Conservation (phyloP, 257 asterid species). For the Solanum ossicruentum region DNA sequence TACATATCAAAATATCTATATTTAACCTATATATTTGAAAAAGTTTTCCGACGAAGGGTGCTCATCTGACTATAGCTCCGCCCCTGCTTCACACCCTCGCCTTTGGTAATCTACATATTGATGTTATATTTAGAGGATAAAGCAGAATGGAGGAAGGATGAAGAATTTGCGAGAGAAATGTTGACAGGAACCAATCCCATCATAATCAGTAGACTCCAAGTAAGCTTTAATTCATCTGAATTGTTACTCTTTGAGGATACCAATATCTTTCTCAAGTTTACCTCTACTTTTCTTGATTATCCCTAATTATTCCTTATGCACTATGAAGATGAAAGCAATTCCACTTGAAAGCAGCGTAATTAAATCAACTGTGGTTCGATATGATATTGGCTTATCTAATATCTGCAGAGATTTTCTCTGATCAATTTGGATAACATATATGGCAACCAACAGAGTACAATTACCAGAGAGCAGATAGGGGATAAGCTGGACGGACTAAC, state of each 20-base stretch:
- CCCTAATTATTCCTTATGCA: neutral
- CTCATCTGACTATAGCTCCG: no score
- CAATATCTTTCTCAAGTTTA: neutral
- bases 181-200: conserved; percentile 30
- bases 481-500: conserved; percentile 29
- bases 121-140: conserved; percentile 24
- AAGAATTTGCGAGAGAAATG: conserved; percentile 48
- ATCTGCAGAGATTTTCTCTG: conserved; percentile 28
- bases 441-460: conserved; percentile 49
- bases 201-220: conserved; percentile 48
- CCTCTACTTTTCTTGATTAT: neutral
- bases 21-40: no score
- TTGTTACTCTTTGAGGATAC: neutral
- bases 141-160: conserved; percentile 70
- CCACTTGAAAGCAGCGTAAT: no score
- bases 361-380: no score
- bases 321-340: neutral
- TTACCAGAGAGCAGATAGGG: neutral
- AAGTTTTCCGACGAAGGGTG: no score
- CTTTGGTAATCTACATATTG: neutral
- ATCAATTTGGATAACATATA: conserved; percentile 28
- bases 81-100: neutral
- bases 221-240: conserved; percentile 2
- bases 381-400: neutral
- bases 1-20: no score